Conservation (phyloP, 352 stramenopile genomes). For the Poterioochromonas sp. region DNA sequence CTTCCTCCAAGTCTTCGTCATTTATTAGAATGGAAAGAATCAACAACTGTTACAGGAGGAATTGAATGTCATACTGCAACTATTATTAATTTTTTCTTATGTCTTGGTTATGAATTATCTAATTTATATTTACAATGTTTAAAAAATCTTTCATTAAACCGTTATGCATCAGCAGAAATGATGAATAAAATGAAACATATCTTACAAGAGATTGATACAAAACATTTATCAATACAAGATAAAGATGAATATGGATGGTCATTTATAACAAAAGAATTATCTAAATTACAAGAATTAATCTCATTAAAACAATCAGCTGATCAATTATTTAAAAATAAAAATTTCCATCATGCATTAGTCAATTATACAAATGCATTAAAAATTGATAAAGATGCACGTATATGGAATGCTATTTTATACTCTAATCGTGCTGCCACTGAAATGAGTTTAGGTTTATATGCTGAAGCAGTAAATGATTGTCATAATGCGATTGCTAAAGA, state of each 20-base stretch:
- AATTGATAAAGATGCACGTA: neutral
- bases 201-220: neutral
- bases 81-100: neutral
- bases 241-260: neutral
- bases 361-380: constrained; percentile 5
- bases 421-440: constrained; percentile 16
- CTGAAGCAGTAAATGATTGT: constrained; percentile 22
- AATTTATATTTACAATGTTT: constrained; percentile 1
- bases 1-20: neutral
- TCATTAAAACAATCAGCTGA: constrained; percentile 4
- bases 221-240: neutral
- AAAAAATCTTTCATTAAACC: neutral
- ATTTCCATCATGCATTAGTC: neutral
- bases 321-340: neutral
- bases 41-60: too few relatives aligned
- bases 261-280: neutral
- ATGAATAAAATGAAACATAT: constrained; percentile 12
- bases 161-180: neutral
- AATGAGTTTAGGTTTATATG: neutral
- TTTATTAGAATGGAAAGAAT: too few relatives aligned
- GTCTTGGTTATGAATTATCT: neutral
- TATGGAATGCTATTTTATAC: constrained; percentile 25
- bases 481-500: constrained; percentile 2
- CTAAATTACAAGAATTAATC: neutral
- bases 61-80: too few relatives aligned